phyloP scores from a whole-genome alignment of 225 moss, liverwort and hornwort species.

The Sphagnum tenellum region DNA sequence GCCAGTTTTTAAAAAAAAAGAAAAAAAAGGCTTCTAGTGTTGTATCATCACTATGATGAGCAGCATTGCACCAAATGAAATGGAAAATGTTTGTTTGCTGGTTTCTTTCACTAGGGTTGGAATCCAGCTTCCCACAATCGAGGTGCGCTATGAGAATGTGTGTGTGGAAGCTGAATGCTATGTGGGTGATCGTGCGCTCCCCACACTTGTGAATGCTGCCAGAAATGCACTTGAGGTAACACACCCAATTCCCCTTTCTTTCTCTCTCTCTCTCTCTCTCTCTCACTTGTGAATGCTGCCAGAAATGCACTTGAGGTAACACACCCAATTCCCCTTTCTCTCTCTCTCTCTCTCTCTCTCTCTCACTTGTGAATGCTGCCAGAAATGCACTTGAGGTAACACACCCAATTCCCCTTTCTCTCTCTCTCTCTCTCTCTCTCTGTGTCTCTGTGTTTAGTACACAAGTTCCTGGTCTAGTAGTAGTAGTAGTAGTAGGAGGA shows the following conservation, averaged over 20 bases:
- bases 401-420: too few species aligned
- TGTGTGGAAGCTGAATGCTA: constrained; percentile 22
- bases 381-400: constrained; percentile 28
- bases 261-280: too few species aligned
- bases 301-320: constrained; percentile 28
- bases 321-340: too few species aligned
- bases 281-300: constrained; percentile 22
- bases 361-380: constrained; percentile 22
- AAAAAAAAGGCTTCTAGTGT: not conserved
- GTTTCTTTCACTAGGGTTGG: constrained; percentile 25
- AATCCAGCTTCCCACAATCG: constrained; percentile 32
- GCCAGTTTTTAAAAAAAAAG: not conserved
- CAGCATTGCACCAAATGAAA: not conserved
- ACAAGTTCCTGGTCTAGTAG: too few species aligned
- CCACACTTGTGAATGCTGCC: constrained; percentile 26
- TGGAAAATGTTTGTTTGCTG: not conserved
- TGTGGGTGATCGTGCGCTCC: constrained; percentile 32
- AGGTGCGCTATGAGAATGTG: constrained; percentile 37
- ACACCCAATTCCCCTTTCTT: too few species aligned
- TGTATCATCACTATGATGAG: not conserved
- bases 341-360: too few species aligned
- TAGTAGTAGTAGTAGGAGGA: too few species aligned
- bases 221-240: constrained; percentile 28
- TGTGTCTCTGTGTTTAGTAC: too few species aligned
- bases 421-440: too few species aligned